Percentiles rank a stretch among this genome's conserved stretches.
These are phyloP conservation scores for Gynostemma pentaphyllum DNA, from an alignment of 306 rosid species.

Conservation along the genomic window DNA sequence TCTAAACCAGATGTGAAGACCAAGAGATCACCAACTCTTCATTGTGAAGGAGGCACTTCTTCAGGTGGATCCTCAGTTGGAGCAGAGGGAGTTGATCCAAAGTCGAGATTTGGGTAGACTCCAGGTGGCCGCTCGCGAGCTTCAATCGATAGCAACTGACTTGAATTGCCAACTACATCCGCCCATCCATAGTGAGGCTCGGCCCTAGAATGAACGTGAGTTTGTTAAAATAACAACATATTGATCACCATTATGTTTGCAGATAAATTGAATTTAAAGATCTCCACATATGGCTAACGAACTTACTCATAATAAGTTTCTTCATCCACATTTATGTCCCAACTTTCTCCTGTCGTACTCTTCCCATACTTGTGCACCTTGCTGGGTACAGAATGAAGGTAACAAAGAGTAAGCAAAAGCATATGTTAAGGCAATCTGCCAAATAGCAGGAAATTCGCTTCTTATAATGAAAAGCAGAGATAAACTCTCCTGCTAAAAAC, in stretches of 20 bases:
- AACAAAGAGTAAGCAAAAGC: neutral
- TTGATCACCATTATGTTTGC: neutral
- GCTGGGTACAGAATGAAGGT: conserved; percentile 31
- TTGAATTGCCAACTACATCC: conserved; percentile 86
- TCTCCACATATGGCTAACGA: no score
- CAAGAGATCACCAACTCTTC: conserved; percentile 15
- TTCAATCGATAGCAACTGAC: conserved; percentile 72
- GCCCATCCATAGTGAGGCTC: conserved; percentile 99
- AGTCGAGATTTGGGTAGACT: conserved; percentile 58
- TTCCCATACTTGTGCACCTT: conserved; percentile 97
- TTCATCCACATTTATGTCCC: conserved; percentile 92
- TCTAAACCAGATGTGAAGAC: neutral
- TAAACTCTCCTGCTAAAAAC: neutral
- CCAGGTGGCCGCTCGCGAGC: conserved; percentile 81
- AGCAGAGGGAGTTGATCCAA: conserved; percentile 36
- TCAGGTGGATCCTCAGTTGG: conserved; percentile 28
- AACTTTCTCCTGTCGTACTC: conserved; percentile 91
- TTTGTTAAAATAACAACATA: neutral
- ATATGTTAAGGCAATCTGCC: neutral
- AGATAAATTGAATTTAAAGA: neutral
- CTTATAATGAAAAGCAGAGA: neutral
- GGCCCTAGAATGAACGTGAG: conserved; percentile 36
- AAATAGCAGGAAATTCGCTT: neutral
- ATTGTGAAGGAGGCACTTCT: conserved; percentile 39
- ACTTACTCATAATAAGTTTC: conserved; percentile 91